Base-by-base conservation (phyloP, 164 flowering plant genomes). In the Taxillus chinensis region DNA sequence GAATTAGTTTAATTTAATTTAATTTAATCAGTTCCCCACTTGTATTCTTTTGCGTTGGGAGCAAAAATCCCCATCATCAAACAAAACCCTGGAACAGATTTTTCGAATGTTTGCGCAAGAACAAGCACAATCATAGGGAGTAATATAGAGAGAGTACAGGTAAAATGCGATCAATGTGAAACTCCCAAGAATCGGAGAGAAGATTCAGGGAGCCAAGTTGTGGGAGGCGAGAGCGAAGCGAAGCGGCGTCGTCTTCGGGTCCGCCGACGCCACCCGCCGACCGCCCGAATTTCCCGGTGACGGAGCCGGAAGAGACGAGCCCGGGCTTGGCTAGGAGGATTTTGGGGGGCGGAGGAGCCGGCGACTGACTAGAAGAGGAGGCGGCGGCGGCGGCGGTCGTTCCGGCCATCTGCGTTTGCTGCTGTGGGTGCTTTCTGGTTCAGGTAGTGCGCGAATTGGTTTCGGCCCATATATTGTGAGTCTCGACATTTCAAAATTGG, bases 171-270 rank as follows among this genome's bases (percentile, higher is more conserved):
- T 91, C 96, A 51, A 75, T 64, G 81, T 85, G 86, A 53, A 88
- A 76, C 45, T 89, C 96, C 96, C 96, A 86, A 11, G 93, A 81
- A 16, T 88, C 97, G 6, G 97, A 88, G 69, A 91, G 82, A 62
- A 91, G 82, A 63, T 83, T 88, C 67, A 90, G 89, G 14, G 92
- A 84, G 2, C 80, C 85, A 27, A 80, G 61, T 3, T 88, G 63
- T 3, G 89, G 95, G 14, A 80, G 75, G 39, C 96, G 95, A 38
- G 95, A 80, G 4, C 95, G 85, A 49, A 79, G 80, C 15, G 77
- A 64, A 58, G 68, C 67, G 13, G 79, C 50, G 37, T 78, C 83
- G 14, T 80, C 90, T 4, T 78, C 77, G 42, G 58, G 13, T 11
- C 51, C 51, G 51, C 51, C 60, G 62, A 45, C 65, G 37, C 65